Evolutionary conservation across 305 asterid species (phyloP).

Genomic region (Solanum hybrid): DNA sequence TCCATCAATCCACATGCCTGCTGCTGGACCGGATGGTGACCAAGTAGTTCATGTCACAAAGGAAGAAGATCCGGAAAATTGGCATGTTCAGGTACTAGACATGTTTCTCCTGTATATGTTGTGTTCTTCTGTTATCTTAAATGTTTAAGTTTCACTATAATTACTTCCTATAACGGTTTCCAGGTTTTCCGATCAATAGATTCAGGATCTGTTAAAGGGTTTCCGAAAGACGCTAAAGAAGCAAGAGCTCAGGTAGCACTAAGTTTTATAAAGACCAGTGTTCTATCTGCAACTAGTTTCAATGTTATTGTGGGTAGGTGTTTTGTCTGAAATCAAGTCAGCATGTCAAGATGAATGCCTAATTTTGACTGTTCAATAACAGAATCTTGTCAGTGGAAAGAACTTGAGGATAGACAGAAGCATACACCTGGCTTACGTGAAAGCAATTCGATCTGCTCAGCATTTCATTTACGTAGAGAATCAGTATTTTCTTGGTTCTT

Average conservation of each 20-base stretch:
- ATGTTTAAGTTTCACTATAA: constrained; percentile 1
- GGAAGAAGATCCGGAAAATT: constrained; percentile 16
- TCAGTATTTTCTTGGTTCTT: constrained; percentile 23
- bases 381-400: constrained; percentile 20
- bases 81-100: constrained; percentile 17
- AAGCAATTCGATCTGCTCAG: constrained; percentile 17
- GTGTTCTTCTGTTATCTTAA: not conserved
- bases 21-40: constrained; percentile 11
- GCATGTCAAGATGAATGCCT: too few species aligned
- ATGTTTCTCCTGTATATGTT: not conserved
- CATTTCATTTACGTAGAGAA: constrained; percentile 18
- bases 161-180: not conserved
- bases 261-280: not conserved
- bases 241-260: constrained; percentile 15
- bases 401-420: constrained; percentile 17
- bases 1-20: constrained; percentile 10
- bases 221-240: constrained; percentile 13
- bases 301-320: not conserved
- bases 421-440: constrained; percentile 20
- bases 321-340: not conserved
- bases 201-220: constrained; percentile 19
- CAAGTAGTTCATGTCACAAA: constrained; percentile 2
- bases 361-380: too few species aligned
- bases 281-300: constrained; percentile 6
- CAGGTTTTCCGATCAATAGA: constrained; percentile 20